Evolutionary conservation across 345 rosid genomes (phyloP), one percentile per base, ranked within the genome.

Genomic region (Gynandropsis gynandra): DNA sequence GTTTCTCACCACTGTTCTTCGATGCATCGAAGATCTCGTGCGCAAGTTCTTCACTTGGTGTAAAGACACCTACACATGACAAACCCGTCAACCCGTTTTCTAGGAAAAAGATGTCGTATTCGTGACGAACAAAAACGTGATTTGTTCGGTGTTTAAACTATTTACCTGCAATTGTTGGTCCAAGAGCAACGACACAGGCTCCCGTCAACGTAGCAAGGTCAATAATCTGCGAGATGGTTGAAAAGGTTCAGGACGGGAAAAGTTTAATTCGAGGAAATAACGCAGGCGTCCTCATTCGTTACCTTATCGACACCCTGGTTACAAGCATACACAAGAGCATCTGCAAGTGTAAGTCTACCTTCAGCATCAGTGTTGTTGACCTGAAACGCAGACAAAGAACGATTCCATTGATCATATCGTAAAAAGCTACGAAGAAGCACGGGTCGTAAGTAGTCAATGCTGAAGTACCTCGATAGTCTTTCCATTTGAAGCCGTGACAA

Each of bases 311-410:
- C 98, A 15, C 88, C 88, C 58, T 79, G 95, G 67, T 87, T 87
- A 64, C 98, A 92, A 42, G 95, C 82, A 72, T 87, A 92, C 11
- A 92, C 81, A 61, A 92, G 72, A 67, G 98, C 98, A 77, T 92
- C 96, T 5, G 96, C 98, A 31, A 92, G 93, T 24, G 98, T 87
- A 38, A 92, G 93, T 63, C 98, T 74, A 58, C 98, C 98, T 74
- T 92, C 98, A 21, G 96, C 96, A 76, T 92, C 98, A 56, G 98
- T 92, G 68, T 92, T 87, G 57, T 92, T 87, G 56, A 92, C 98
- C 98, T 87, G 78, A 55, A 61, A 56, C 24, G 42, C 17, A 41
- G 29, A 24, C 4, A 24, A 24, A 24, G 29, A 5, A 24, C 5
- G 29, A 24, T 24, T 24, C 5, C 5, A 5, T 24, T 24, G 29